Evolutionary conservation across 2,329 filamentous ascomycete species (phyloP), one percentile per base, ranked within the genome.

Genomic region (Xylariales sp.): DNA sequence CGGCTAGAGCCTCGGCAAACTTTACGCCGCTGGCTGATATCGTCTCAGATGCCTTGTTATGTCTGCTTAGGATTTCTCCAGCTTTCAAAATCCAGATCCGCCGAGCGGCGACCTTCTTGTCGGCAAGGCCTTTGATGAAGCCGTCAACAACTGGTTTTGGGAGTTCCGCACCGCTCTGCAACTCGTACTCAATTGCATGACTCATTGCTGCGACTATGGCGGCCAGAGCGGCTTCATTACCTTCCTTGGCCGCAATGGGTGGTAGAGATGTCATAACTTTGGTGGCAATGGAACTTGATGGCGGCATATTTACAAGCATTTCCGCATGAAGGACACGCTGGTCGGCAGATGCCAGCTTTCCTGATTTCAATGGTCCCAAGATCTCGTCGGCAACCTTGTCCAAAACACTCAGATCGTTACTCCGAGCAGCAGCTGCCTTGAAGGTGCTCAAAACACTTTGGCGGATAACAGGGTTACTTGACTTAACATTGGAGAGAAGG

Each of bases 401-500:
- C 29, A 95, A 63, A 5, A 72, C 61, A 4, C 67, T 59, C 5
- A 70, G 61, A 45, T 87, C 75, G n/a, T 46, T 43, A 28, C 55
- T 57, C n/a, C 33, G 65, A 57, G 48, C 79, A 85, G 48, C 76
- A 74, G 29, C 69, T 8, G 76, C 74, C 46, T 75, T 73, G 58
- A 97, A 95, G 6, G 85, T 85, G 27, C 74, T 71, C 16, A 90
- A 65, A 7, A 87, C 85, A 17, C 88, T 89, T 44, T 76, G 76
- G 40, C 91, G 82, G 44, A 96, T 88, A 3, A 64, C 63, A 12
- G 78, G 67, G 58, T 95, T 97, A 54, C 85, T 90, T 2, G 93
- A 97, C 61, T 95, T 96, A 60, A 90, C 72, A 56, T 89, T 95
- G 28, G 88, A 82, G n/a, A 97, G 65, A 11, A 98, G 68, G 5